Conservation (phyloP, 306 rosid species). For the Lathyrus aphaca region DNA sequence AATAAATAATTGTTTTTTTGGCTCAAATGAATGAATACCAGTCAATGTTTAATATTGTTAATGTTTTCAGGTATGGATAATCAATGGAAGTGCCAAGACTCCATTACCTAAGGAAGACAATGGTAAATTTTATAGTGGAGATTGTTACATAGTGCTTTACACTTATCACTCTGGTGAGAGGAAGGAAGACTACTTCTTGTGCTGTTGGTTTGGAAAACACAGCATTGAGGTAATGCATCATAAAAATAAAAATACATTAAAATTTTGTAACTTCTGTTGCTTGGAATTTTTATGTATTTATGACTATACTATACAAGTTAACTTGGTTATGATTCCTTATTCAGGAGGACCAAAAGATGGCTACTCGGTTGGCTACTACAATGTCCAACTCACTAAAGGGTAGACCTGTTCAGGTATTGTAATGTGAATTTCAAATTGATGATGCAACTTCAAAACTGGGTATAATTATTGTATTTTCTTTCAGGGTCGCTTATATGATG, state of each 20-base stretch:
- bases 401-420: conserved; percentile 93
- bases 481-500: conserved; percentile 90
- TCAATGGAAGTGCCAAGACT: conserved; percentile 90
- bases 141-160: conserved; percentile 89
- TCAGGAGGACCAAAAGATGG: conserved; percentile 94
- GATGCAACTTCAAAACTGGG: conserved; percentile 29
- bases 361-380: conserved; percentile 80
- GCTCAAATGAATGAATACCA: conserved; percentile 30
- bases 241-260: conserved; percentile 12
- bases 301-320: conserved; percentile 25
- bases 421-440: conserved; percentile 40
- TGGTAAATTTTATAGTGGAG: conserved; percentile 93
- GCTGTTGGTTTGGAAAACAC: conserved; percentile 95
- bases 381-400: conserved; percentile 95
- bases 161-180: conserved; percentile 96
- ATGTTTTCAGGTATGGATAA: conserved; percentile 78
- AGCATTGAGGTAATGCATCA: conserved; percentile 72
- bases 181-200: conserved; percentile 93
- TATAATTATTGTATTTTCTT: conserved; percentile 46
- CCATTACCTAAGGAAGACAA: conserved; percentile 76
- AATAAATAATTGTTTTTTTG: conserved; percentile 26
- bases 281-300: conserved; percentile 14
- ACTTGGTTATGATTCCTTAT: conserved; percentile 36
- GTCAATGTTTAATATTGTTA: conserved; percentile 25
- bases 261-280: conserved; percentile 13